Base-by-base conservation (phyloP, 345 rosid species). In the Syzygium oleosum region DNA sequence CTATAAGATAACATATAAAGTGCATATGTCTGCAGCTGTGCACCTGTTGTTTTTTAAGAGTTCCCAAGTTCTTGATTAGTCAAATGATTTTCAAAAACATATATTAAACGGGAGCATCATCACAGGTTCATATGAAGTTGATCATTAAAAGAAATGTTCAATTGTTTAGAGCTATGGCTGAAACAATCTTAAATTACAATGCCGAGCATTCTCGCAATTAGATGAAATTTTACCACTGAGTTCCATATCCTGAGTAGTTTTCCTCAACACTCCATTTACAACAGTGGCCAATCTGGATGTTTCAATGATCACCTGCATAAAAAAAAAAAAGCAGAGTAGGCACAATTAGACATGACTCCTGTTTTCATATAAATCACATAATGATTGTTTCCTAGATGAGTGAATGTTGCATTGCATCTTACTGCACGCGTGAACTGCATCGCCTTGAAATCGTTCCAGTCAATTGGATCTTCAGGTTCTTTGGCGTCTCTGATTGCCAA, bases 381-480 rank as follows among this genome's bases (percentile, higher is more conserved):
- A 17, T 34, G 80, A 9, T 68, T 6, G 25, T 16, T 54, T 27
- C 38, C 43, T 46, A 80, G 38, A 31, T 52, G 52, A 54, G 16
- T n/a, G 31, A n/a, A 27, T 52, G 29, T 22, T n/a, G 61, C 11
- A 16, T 59, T 23, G 27, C 53, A 53, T 85, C 98, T 93, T 89
- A 95, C 99, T 21, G 99, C 99, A 23, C 99, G 94, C 52, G 99
- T 97, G 79, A 96, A 95, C 85, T 89, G 90, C 99, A 97, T 95
- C 21, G 98, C 92, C 87, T 95, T 97, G 34, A 95, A 88, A 90
- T 97, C 99, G 31, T 89, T 88, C 56, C 93, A 92, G 88, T 89
- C 89, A 53, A 97, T 92, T 6, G 98, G 98, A 86, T 94, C 98
- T 65, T 92, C 96, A 11, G 94, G 93, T 68, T 88, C 89, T 92